Conservation (phyloP, 257 asterid genomes). For the Asclepias syriaca region DNA sequence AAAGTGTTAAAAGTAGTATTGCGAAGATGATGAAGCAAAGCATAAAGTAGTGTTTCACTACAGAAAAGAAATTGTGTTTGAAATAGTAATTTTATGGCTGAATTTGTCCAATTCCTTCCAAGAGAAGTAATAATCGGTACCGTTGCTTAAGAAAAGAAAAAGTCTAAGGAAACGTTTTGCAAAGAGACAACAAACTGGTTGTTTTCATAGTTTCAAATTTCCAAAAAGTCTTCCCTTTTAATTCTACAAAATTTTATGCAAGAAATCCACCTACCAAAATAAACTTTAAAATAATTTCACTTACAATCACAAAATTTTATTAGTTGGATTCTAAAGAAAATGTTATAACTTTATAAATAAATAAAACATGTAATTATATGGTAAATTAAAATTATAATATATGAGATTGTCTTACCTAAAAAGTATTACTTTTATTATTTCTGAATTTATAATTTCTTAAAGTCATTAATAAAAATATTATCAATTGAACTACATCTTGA, state of each 20-base stretch:
- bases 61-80: not conserved
- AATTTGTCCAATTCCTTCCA: not conserved
- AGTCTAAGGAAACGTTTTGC: not conserved
- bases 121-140: not conserved
- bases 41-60: not conserved
- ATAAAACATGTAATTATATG: no score
- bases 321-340: no score
- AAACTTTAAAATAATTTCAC: no score
- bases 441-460: no score
- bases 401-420: no score
- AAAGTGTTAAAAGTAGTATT: not conserved
- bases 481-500: no score
- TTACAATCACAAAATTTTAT: no score
- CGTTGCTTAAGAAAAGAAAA: not conserved
- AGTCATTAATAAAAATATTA: no score
- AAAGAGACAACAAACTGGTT: not conserved
- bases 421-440: no score
- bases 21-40: conserved; percentile 1
- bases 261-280: not conserved
- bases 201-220: not conserved
- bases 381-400: no score
- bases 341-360: no score
- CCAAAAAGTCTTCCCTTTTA: not conserved
- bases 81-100: not conserved
- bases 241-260: not conserved